Percentiles rank a stretch among this genome's conserved stretches.
Evolutionary conservation across 495 filamentous ascomycete species (phyloP).

Genomic region (Hamigera avellanea): DNA sequence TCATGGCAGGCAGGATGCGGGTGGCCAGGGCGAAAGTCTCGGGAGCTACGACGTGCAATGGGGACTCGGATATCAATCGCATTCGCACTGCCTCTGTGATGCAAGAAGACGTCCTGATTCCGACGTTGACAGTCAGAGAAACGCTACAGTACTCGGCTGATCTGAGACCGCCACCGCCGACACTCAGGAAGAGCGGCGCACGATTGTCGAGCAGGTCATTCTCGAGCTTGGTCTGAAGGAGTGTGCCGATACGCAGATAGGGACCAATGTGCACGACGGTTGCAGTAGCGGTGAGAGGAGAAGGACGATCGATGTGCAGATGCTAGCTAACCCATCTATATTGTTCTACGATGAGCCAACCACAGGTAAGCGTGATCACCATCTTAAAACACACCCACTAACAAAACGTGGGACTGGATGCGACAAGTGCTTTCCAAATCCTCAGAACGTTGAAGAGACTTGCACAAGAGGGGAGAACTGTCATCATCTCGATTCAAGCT

Average conservation of each 20-base stretch:
- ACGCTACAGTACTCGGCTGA: conserved; percentile 61
- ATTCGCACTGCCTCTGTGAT: conserved; percentile 60
- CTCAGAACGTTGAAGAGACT: conserved; percentile 55
- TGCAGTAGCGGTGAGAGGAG: conserved; percentile 71
- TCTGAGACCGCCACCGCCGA: conserved; percentile 51
- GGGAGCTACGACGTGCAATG: conserved; percentile 48
- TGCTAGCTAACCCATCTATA: conserved; percentile 62
- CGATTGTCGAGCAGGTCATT: conserved; percentile 61
- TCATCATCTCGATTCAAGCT: conserved; percentile 63
- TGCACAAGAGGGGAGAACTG: conserved; percentile 53
- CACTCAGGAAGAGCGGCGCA: conserved; percentile 44
- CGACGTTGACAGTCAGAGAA: conserved; percentile 61
- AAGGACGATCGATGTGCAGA: conserved; percentile 61
- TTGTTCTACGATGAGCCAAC: conserved; percentile 69
- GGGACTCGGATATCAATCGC: conserved; percentile 32
- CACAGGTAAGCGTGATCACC: conserved; percentile 21
- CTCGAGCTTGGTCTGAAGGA: conserved; percentile 62
- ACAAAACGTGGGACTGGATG: conserved; percentile 42
- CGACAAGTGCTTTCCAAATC: conserved; percentile 64
- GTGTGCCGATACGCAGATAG: conserved; percentile 60
- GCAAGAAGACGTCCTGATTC: conserved; percentile 63
- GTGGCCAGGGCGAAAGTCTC: conserved; percentile 38
- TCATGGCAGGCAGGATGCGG: conserved; percentile 53
- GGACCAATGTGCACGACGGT: conserved; percentile 54
- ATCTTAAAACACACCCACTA: not conserved